Percentiles rank a stretch among this genome's conserved stretches.
Conservation (phyloP, 2,329 filamentous ascomycete genomes). For the Neopestalotiopsis sp. region DNA sequence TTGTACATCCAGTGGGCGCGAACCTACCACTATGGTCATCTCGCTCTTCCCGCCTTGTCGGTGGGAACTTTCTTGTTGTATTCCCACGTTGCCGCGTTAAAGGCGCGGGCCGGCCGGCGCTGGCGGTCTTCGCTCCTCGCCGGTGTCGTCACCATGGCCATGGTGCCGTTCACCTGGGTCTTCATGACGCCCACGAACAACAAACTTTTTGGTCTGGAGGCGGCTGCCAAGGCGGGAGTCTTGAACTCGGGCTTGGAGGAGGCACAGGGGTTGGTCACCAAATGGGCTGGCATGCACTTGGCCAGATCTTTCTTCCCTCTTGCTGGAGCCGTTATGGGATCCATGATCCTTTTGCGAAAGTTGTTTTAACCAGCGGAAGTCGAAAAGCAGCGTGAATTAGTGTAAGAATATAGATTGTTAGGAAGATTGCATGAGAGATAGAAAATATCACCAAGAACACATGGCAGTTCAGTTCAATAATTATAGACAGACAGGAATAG, state of each 20-base stretch:
- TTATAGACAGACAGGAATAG: no score
- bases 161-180: constrained; percentile 43
- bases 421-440: no score
- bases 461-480: no score
- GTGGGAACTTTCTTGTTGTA: constrained; percentile 21
- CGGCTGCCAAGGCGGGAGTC: not conserved
- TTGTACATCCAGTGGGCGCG: constrained; percentile 37
- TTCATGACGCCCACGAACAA: constrained; percentile 41
- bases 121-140: constrained; percentile 23
- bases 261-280: constrained; percentile 27
- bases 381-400: no score
- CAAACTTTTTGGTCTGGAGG: constrained; percentile 30
- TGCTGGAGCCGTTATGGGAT: constrained; percentile 22
- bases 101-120: constrained; percentile 31
- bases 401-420: no score
- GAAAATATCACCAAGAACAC: no score
- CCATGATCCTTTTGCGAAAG: not conserved
- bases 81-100: not conserved
- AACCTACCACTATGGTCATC: constrained; percentile 39
- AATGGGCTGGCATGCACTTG: constrained; percentile 34
- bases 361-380: not conserved
- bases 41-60: constrained; percentile 32
- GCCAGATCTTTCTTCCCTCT: constrained; percentile 28
- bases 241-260: constrained; percentile 14
- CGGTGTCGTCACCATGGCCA: constrained; percentile 32